phyloP scores from a whole-genome alignment of 148 eudicot species.

The Rhododendron mucronatum region DNA sequence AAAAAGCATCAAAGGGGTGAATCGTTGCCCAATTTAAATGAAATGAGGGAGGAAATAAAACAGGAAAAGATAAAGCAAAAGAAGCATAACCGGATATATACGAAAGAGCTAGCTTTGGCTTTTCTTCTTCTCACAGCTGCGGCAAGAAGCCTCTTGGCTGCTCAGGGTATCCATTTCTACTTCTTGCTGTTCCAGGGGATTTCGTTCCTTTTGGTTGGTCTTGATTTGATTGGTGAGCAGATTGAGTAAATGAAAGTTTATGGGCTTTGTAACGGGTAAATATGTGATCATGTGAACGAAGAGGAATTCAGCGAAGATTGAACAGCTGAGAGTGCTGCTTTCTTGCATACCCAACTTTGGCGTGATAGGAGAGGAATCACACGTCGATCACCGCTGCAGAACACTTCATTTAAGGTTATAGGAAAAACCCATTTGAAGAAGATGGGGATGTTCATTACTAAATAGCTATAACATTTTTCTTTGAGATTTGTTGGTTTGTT shows the following conservation, averaged over 20 bases:
- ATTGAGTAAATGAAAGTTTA: conserved; percentile 32
- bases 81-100: conserved; percentile 82
- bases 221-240: conserved; percentile 94
- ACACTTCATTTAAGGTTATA: background rate
- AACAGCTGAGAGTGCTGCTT: conserved; percentile 14
- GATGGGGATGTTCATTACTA: conserved; percentile 15
- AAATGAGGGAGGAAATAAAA: conserved; percentile 50
- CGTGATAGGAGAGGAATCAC: background rate
- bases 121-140: conserved; percentile 80
- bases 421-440: conserved; percentile 4
- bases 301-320: conserved; percentile 10
- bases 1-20: conserved; percentile 40
- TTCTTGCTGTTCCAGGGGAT: conserved; percentile 95
- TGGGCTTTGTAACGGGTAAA: conserved; percentile 18
- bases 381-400: background rate
- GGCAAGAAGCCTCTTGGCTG: conserved; percentile 81
- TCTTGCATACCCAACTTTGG: conserved; percentile 3
- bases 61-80: conserved; percentile 43
- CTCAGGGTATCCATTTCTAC: conserved; percentile 98
- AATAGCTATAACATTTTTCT: background rate
- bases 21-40: conserved; percentile 52
- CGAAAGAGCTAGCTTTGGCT: conserved; percentile 78
- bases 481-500: conserved; percentile 18
- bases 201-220: conserved; percentile 86
- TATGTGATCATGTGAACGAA: conserved; percentile 20